These are phyloP conservation scores for Paramecium primaurelia DNA, from an alignment of 73 alveolate species.

Conservation along the genomic window DNA sequence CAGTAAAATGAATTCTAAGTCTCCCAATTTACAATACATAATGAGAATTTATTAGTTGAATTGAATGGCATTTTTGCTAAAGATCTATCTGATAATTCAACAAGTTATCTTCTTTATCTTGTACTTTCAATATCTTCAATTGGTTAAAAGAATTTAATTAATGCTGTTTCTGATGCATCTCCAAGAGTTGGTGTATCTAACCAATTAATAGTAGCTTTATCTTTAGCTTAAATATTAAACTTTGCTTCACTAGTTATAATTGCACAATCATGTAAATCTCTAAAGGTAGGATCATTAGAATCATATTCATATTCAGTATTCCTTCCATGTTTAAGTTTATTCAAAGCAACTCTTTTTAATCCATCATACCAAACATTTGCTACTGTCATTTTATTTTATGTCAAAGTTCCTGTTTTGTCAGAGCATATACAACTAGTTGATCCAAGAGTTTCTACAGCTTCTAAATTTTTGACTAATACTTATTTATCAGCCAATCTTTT, in stretches of 20 bases:
- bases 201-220: background rate
- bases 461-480: conserved; percentile 91
- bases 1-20: conserved; percentile 28
- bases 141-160: conserved; percentile 86
- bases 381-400: conserved; percentile 83
- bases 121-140: conserved; percentile 63
- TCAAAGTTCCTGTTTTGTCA: conserved; percentile 95
- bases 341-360: conserved; percentile 77
- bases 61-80: conserved; percentile 55
- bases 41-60: conserved; percentile 36
- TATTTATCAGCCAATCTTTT: conserved; percentile 86
- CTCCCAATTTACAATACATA: conserved; percentile 45
- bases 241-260: conserved; percentile 56
- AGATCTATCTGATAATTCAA: conserved; percentile 39
- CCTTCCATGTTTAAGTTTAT: conserved; percentile 66
- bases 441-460: conserved; percentile 96
- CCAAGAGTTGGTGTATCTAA: conserved; percentile 66
- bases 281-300: conserved; percentile 41
- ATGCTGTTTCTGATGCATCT: conserved; percentile 92
- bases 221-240: conserved; percentile 46
- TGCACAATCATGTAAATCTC: conserved; percentile 54
- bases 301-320: conserved; percentile 60
- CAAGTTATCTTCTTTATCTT: conserved; percentile 58
- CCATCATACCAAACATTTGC: conserved; percentile 84
- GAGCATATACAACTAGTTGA: conserved; percentile 94